Conservation (phyloP, 192 early-diverging fungal genomes). For the Backusella mclennaniae region DNA sequence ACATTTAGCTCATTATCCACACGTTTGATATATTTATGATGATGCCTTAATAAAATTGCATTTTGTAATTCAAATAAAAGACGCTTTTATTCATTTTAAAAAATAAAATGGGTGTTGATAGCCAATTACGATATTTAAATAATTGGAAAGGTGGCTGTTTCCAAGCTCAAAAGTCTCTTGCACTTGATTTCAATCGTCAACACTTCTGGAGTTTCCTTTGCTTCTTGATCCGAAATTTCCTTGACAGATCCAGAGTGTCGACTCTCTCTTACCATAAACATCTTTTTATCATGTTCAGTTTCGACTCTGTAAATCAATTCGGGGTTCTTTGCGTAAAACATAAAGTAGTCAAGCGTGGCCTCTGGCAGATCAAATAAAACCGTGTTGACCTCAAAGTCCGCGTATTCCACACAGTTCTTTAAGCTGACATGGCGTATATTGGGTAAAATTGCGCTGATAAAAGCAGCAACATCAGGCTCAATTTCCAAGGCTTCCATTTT, state of each 20-base stretch:
- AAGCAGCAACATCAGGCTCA: background rate
- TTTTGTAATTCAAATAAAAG: background rate
- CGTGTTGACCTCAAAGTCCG: no score
- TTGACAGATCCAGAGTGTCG: background rate
- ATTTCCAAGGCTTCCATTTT: background rate
- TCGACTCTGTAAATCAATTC: background rate
- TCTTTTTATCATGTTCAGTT: background rate
- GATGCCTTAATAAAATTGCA: no score
- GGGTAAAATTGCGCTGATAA: background rate
- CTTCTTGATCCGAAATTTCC: no score
- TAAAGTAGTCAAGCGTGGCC: no score
- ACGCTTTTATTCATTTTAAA: background rate
- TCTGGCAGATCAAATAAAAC: no score
- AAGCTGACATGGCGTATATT: background rate
- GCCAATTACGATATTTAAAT: background rate
- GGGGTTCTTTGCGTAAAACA: no score
- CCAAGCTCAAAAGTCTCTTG: background rate
- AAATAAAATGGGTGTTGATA: background rate
- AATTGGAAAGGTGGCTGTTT: background rate
- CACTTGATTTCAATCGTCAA: background rate
- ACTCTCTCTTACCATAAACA: background rate
- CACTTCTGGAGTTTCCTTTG: no score
- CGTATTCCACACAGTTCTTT: background rate
- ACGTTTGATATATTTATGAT: no score
- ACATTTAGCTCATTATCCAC: no score